phyloP scores from a whole-genome alignment of 2,329 filamentous ascomycete genomes.

The Colletotrichum tamarilloi region DNA sequence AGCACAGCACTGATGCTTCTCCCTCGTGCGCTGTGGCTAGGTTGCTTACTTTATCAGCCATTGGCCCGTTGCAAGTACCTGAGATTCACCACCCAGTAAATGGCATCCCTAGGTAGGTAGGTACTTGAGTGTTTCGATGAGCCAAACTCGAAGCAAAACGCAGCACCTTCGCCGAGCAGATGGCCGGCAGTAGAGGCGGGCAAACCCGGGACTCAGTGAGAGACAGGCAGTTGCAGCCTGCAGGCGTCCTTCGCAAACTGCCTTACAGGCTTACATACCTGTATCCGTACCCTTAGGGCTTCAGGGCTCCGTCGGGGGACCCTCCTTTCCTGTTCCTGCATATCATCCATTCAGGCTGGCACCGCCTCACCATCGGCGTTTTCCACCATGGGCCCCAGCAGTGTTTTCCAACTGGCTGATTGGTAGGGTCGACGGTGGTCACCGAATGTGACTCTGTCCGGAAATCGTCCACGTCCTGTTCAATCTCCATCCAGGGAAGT shows the following conservation, averaged over 20 bases:
- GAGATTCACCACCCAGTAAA: too few relatives aligned
- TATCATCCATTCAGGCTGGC: not conserved
- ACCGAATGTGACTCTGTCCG: not conserved
- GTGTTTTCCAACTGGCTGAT: not conserved
- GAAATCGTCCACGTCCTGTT: not conserved
- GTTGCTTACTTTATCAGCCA: too few relatives aligned
- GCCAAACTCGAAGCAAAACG: not conserved
- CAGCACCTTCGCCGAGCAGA: not conserved
- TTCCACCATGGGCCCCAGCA: not conserved
- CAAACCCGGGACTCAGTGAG: too few relatives aligned
- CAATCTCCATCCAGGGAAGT: not conserved
- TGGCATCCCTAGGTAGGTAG: not conserved
- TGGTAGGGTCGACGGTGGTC: not conserved
- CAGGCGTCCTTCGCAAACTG: not conserved
- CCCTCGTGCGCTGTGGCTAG: not conserved
- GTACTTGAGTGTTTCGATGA: not conserved
- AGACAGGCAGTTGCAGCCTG: not conserved
- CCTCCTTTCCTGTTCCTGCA: constrained; percentile 13
- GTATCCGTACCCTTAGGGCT: not conserved
- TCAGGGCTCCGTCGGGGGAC: not conserved
- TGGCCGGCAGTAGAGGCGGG: not conserved
- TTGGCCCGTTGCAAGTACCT: too few relatives aligned
- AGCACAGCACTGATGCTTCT: not conserved
- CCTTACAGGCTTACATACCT: not conserved
- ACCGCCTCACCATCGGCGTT: not conserved